Conservation (phyloP, 208 protist genomes). For the Balamuthia mandrillaris region DNA sequence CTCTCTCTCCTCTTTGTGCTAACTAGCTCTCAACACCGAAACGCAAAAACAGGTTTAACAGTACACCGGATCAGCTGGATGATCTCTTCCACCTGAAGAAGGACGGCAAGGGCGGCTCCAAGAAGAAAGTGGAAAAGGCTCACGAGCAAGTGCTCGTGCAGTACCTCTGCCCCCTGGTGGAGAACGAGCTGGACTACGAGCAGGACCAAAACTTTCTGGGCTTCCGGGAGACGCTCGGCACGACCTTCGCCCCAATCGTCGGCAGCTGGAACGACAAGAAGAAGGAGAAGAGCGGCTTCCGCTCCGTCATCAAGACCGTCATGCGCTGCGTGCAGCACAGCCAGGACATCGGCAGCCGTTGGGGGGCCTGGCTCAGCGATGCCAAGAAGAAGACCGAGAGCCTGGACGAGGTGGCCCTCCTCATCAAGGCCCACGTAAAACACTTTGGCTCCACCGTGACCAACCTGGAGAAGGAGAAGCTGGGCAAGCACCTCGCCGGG, state of each 20-base stretch:
- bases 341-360: neutral
- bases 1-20: neutral
- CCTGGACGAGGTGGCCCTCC: neutral
- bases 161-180: neutral
- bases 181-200: neutral
- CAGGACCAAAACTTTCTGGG: slow-evolving; percentile 6
- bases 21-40: too few relatives aligned
- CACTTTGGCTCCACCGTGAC: slow-evolving; percentile 1
- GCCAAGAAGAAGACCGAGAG: slow-evolving; percentile 10
- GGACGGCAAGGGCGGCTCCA: neutral
- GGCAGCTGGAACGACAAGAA: slow-evolving; percentile 39
- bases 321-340: slow-evolving; percentile 27
- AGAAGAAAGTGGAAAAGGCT: slow-evolving; percentile 38
- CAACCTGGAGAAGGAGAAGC: slow-evolving; percentile 34
- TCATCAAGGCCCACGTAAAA: slow-evolving; percentile 34
- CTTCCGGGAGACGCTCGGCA: slow-evolving; percentile 9
- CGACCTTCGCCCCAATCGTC: neutral
- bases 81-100: slow-evolving; percentile 19
- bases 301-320: slow-evolving; percentile 20
- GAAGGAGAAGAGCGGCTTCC: slow-evolving; percentile 4
- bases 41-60: neutral
- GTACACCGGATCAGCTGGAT: neutral
- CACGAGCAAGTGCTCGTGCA: neutral
- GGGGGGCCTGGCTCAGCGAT: slow-evolving; percentile 23
- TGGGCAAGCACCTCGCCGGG: slow-evolving; percentile 18